Evolutionary conservation across 768 basidiomycete species (phyloP), one percentile per base, ranked within the genome.

Genomic region (Clitopilus passeckerianus): DNA sequence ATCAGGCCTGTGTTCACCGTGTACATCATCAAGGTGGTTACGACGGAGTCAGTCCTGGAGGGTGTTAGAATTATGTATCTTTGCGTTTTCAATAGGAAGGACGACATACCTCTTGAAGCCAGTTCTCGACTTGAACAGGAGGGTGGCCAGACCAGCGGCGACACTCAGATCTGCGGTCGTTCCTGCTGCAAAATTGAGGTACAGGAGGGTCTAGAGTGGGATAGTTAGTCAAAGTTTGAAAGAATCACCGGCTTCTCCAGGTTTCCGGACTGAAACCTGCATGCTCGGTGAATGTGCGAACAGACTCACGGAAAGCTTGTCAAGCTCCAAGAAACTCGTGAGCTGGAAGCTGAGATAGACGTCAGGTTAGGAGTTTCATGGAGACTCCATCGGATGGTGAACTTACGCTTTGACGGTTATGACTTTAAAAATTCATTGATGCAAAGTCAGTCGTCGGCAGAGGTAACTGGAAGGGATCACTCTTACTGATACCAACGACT

Each of bases 1-100:
- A 76, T 70, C 63, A 77, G 61, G 64, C 85, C 84, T 0, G 85
- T 86, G 61, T 85, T 84, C 56, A 86, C 73, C 1, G 79, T 75
- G 60, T 83, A 86, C 30, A 75, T 44, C 66, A 86, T 77, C 4
- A 87, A 74, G 0, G 72, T 65, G 12, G 72, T 74, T 56, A 85
- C 72, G 8, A 85, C 61, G 1, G 77, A 74, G 57, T 86, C 79
- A 18, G 83, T 85, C 59, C 84, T 84, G 60, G 54, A 50, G 20
- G 5, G 9, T n/a, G 46, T 34, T 5, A 43, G 4, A 41, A 43
- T 23, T 16, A 6, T 43, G 18, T 52, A 57, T 20, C 56, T 15
- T 5, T 30, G 3, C 27, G 3, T 30, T 30, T 30, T 30, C 27
- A 7, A 30, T 30, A 3, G 27, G 7, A 7, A 30, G 27, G 27